Conservation (phyloP, 345 rosid genomes). For the Alliaria petiolata region DNA sequence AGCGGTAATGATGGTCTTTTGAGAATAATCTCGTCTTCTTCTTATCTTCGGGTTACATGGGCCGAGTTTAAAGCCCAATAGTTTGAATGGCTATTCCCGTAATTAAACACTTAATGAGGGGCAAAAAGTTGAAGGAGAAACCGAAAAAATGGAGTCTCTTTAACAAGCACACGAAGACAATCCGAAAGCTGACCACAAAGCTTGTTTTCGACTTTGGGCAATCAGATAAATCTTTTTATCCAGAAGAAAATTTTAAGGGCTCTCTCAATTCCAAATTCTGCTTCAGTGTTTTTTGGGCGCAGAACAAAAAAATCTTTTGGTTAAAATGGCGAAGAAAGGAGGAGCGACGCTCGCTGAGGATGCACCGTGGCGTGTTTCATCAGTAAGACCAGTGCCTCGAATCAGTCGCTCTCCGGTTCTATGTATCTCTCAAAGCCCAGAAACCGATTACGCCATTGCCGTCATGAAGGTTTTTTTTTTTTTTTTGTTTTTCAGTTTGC, state of each 20-base stretch:
- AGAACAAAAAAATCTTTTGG: background rate
- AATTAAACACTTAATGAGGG: background rate
- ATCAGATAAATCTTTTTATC: constrained; percentile 23
- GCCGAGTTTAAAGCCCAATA: background rate
- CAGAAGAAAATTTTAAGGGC: background rate
- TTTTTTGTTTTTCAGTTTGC: background rate
- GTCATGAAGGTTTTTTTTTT: constrained; percentile 54
- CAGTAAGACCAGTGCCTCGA: constrained; percentile 64
- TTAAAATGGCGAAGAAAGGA: constrained; percentile 58
- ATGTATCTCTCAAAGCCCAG: constrained; percentile 49
- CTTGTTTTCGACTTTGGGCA: background rate
- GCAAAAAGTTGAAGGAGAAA: constrained; percentile 8
- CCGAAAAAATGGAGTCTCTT: constrained; percentile 10
- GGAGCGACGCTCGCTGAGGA: constrained; percentile 60
- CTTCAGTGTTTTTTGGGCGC: background rate
- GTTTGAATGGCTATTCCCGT: background rate
- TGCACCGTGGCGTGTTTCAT: constrained; percentile 77
- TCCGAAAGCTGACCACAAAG: constrained; percentile 34
- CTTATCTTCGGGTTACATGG: background rate
- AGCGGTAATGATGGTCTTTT: no score
- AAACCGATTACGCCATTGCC: constrained; percentile 54
- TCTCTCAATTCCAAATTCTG: background rate
- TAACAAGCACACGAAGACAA: constrained; percentile 28
- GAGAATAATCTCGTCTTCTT: no score
- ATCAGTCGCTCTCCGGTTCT: constrained; percentile 68